Percentiles rank a stretch among this genome's conserved stretches.
phyloP scores from a whole-genome alignment of 2,329 filamentous ascomycete genomes.

The Raffaelea deltoideospora region DNA sequence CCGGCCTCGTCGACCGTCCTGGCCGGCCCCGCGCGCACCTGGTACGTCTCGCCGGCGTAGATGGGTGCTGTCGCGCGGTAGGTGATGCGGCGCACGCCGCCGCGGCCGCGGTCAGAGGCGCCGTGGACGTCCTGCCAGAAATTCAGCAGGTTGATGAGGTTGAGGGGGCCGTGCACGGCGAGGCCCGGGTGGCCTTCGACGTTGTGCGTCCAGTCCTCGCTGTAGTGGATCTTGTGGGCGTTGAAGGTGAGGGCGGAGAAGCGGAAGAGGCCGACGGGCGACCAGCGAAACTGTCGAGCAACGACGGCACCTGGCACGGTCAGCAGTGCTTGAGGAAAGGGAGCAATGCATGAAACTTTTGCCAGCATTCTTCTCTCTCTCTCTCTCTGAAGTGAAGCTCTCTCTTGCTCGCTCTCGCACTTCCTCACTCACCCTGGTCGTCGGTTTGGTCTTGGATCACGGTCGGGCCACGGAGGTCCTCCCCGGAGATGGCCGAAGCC shows the following conservation, averaged over 20 bases:
- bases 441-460: background rate
- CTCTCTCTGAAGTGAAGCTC: background rate
- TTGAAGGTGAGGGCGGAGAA: constrained; percentile 81
- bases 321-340: background rate
- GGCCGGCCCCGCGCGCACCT: too few species aligned
- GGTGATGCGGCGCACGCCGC: too few species aligned
- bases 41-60: too few species aligned
- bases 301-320: background rate
- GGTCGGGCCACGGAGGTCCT: background rate
- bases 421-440: background rate
- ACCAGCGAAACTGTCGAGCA: constrained; percentile 18
- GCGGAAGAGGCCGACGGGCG: constrained; percentile 48
- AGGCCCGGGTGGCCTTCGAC: constrained; percentile 55
- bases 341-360: too few species aligned
- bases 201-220: constrained; percentile 45
- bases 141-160: constrained; percentile 56
- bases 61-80: too few species aligned
- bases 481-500: background rate
- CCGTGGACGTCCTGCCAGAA: constrained; percentile 38
- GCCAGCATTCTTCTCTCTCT: too few species aligned
- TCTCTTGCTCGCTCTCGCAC: background rate
- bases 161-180: constrained; percentile 70
- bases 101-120: background rate
- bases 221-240: constrained; percentile 73
- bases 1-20: too few species aligned